Conservation (phyloP, 2,329 filamentous ascomycete species). For the Cryphonectria japonica region DNA sequence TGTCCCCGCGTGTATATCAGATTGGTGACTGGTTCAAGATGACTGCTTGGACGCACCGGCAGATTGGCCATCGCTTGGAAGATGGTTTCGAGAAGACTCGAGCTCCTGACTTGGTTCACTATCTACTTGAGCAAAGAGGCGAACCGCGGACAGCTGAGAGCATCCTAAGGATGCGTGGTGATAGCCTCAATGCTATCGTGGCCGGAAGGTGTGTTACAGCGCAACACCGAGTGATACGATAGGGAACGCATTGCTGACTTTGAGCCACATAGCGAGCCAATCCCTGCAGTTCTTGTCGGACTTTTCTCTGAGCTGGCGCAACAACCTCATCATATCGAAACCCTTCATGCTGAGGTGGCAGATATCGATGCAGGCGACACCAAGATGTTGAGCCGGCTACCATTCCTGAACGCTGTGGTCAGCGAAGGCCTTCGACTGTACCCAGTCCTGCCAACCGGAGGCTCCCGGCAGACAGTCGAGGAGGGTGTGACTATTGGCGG, state of each 20-base stretch:
- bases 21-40: constrained; percentile 34
- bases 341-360: neutral
- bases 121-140: constrained; percentile 12
- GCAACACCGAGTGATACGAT: neutral
- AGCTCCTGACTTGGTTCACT: constrained; percentile 9
- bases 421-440: constrained; percentile 35
- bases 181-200: constrained; percentile 33
- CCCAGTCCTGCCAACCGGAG: constrained; percentile 32
- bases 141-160: constrained; percentile 8
- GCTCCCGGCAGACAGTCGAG: constrained; percentile 30
- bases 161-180: constrained; percentile 27
- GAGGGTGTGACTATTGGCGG: constrained; percentile 27
- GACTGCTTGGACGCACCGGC: constrained; percentile 32
- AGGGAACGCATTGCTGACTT: neutral
- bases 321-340: neutral
- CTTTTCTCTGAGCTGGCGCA: neutral
- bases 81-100: neutral
- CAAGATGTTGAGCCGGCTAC: constrained; percentile 30
- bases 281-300: neutral
- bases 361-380: constrained; percentile 31
- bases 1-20: constrained; percentile 27
- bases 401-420: constrained; percentile 34
- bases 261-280: neutral
- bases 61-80: constrained; percentile 22
- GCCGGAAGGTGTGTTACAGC: constrained; percentile 30